A percentile compares a stretch with the other conserved stretches of the same genome.
Conservation (phyloP, 352 stramenopile genomes). For the Chloridella minuta region DNA sequence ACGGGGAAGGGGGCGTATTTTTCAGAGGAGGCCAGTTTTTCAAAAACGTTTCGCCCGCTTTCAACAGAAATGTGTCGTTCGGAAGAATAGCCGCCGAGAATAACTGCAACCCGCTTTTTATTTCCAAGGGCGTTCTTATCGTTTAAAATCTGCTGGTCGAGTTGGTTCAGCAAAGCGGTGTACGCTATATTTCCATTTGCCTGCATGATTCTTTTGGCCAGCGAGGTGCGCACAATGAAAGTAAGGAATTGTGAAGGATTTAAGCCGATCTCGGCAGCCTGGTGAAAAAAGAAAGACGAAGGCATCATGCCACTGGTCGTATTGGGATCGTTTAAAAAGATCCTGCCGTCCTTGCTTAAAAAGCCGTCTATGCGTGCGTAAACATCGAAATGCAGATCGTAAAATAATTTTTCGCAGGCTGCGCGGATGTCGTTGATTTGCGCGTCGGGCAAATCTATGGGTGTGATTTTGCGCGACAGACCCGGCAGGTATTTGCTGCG, state of each 20-base stretch:
- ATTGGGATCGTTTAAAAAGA: not conserved
- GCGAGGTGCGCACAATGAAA: not conserved
- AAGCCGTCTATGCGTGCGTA: not conserved
- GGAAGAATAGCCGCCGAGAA: not conserved
- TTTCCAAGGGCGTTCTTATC: not conserved
- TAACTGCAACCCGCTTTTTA: not conserved
- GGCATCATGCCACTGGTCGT: not conserved
- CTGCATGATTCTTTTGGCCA: not conserved
- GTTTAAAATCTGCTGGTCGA: not conserved
- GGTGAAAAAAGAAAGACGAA: not conserved
- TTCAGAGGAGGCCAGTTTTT: not conserved
- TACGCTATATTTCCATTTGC: not conserved
- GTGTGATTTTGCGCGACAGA: too few relatives aligned
- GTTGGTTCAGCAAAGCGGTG: not conserved
- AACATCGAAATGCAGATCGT: not conserved
- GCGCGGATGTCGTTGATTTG: too few relatives aligned
- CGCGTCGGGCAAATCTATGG: too few relatives aligned
- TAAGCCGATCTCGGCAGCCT: not conserved
- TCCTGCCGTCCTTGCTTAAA: not conserved
- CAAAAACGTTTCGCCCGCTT: not conserved
- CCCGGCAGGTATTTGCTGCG: too few relatives aligned
- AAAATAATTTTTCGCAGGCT: not conserved
- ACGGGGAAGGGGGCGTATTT: not conserved
- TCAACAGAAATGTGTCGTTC: not conserved
- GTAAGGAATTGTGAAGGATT: not conserved